Base-by-base conservation (phyloP, 73 alveolate genomes). In the Diophrys appendiculata region DNA sequence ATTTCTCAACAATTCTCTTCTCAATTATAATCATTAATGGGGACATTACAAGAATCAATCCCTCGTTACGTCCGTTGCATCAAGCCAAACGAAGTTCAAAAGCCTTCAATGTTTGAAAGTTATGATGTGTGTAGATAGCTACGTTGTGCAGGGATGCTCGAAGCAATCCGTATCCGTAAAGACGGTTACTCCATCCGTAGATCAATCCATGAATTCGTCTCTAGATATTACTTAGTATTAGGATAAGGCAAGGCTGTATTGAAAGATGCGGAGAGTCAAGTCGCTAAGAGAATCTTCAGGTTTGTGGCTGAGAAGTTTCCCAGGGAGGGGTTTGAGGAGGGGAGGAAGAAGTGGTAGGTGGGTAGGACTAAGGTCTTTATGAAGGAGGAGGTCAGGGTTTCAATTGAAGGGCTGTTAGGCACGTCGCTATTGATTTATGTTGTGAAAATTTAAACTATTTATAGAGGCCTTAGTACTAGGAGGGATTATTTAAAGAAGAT, bases 111-210 rank as follows among this genome's bases (percentile, higher is more conserved):
- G 54, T 92, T 96, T 68, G 98, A 96, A 33, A 88, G 97, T 35
- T 64, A 76, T 65, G 98, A 94, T 33, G 96, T 91, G n/a, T 81
- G 92, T 72, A 91, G 95, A 72, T 91, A 96, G 80, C 80, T 96
- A 25, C 87, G 94, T 85, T 96, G 97, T 86, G 98, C 98, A 35
- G 99, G 99, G 26, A 84, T 97, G 84, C 92, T 97, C 53, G 99
- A 96, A 83, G 95, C 99, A 1, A 97, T 97, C 75, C 88, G 98
- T 80, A 96, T 97, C 64, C 86, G 99, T 54, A 92, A 91, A 79
- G 82, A 85, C 18, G 98, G 98, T 33, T 93, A 93, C 55, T 80
- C 95, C 0, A 88, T 93, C 52, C 72, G 96, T 22, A 83, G 93
- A 54, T 68, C 93, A 1, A 80, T 72, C 69, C 94, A 89, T 68